phyloP scores from a whole-genome alignment of 768 basidiomycete genomes.

The Chalciporus sphaerocephalus region DNA sequence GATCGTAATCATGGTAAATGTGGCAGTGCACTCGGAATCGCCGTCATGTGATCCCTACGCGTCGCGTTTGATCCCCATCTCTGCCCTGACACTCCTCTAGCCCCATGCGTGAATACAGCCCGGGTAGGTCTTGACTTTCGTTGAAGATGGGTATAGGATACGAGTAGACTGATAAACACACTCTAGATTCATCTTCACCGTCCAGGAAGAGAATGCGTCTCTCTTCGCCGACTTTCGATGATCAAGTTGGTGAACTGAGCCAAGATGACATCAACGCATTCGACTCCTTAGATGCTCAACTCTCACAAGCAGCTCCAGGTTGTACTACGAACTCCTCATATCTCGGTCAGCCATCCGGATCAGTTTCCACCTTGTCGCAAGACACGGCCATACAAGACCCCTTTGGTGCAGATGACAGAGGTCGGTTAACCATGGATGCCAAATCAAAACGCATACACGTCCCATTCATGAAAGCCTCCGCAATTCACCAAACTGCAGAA shows the following conservation, averaged over 20 bases:
- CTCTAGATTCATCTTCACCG: slow-evolving; percentile 35
- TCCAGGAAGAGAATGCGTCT: slow-evolving; percentile 56
- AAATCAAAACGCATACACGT: slow-evolving; percentile 11
- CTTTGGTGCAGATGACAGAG: slow-evolving; percentile 7
- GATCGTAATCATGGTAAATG: too few species aligned
- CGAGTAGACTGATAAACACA: background rate
- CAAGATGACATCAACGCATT: slow-evolving; percentile 54
- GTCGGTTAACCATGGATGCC: background rate
- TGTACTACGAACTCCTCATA: background rate
- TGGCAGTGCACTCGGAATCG: background rate
- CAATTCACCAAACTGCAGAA: slow-evolving; percentile 1
- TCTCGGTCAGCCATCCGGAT: background rate
- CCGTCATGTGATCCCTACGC: slow-evolving; percentile 19
- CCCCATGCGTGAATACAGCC: background rate
- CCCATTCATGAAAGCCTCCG: slow-evolving; percentile 17
- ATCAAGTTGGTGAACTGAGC: slow-evolving; percentile 46
- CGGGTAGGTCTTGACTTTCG: background rate
- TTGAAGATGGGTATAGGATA: background rate
- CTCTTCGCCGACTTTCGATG: slow-evolving; percentile 64
- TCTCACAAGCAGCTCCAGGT: slow-evolving; percentile 35
- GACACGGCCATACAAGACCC: slow-evolving; percentile 13
- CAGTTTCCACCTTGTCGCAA: background rate
- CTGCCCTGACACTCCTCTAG: background rate
- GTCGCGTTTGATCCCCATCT: background rate
- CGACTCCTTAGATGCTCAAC: slow-evolving; percentile 45